Base-by-base conservation (phyloP, 495 filamentous ascomycete species). In the Trichocladium uniseriatum region DNA sequence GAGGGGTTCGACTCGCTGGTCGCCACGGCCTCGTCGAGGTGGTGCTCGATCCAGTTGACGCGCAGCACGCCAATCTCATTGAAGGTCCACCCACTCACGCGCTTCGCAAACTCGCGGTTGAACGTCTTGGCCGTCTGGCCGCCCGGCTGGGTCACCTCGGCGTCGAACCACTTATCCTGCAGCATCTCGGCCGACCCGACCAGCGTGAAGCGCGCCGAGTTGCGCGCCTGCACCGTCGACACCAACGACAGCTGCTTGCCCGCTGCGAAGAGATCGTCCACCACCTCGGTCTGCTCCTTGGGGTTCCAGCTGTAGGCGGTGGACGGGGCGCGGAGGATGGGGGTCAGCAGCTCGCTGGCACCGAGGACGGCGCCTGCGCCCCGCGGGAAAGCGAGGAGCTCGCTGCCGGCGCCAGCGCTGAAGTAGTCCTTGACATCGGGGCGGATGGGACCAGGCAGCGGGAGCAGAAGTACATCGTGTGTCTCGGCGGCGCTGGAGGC, bases 281-380 rank as follows among this genome's bases (percentile, higher is more conserved):
- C 70, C 13, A 69, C 65, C 38, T 83, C 80, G 28, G 71, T 62
- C 52, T 94, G 88, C 49, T 96, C 89, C 75, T 94, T 92, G 28
- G 89, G 84, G 68, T 94, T 94, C 74, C 95, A 96, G 60, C 78
- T 84, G 71, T 98, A 98, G 56, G 89, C 83, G 28, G 89, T 94
- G 53, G 70, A 68, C 24, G 86, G 82, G 54, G 88, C 91, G 53
- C 79, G 78, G 44, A 98, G 69, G 55, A 98, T 79, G 28, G 94
- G 87, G 27, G 83, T 75, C 34, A 96, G 69, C 1, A 95, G 79
- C 57, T 78, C 80, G 48, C 78, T 77, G 57, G 81, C 78, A 32
- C 92, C 89, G 38, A 98, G 77, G 39, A 77, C 79, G 59, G 94
- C 89, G 54, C 86, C 90, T 21, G 85, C 79, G 40, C 81, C 81